phyloP scores from a whole-genome alignment of 2,329 filamentous ascomycete species.

The Ophiosphaerella narmari region DNA sequence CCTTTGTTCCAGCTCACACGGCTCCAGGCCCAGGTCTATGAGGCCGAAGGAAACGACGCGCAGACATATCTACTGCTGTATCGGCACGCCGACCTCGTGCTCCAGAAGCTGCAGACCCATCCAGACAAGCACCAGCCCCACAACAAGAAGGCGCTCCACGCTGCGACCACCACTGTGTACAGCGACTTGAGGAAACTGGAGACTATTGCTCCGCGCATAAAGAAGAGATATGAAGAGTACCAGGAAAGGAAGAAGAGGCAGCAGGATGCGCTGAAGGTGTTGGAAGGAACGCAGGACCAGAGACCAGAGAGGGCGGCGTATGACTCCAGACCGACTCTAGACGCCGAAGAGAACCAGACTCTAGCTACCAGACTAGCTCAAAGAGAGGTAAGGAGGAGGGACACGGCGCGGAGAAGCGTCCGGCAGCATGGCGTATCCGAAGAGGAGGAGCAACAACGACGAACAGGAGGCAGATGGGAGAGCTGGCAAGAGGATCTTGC shows the following conservation, averaged over 20 bases:
- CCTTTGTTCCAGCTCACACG: slow-evolving; percentile 18
- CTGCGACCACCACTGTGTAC: slow-evolving; percentile 66
- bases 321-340: slow-evolving; percentile 33
- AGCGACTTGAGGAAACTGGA: slow-evolving; percentile 74
- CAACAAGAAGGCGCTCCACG: slow-evolving; percentile 57
- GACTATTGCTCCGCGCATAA: slow-evolving; percentile 76
- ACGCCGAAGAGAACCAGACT: slow-evolving; percentile 38
- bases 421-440: slow-evolving; percentile 62
- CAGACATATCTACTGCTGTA: slow-evolving; percentile 92
- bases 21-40: slow-evolving; percentile 77
- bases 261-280: slow-evolving; percentile 26
- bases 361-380: slow-evolving; percentile 43
- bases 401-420: slow-evolving; percentile 52
- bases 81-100: slow-evolving; percentile 82
- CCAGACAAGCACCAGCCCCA: slow-evolving; percentile 73
- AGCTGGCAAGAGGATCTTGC: slow-evolving; percentile 54
- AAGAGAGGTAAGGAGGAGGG: slow-evolving; percentile 41
- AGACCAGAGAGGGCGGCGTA: slow-evolving; percentile 26
- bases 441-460: slow-evolving; percentile 62
- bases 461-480: slow-evolving; percentile 59
- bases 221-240: slow-evolving; percentile 65
- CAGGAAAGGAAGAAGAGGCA: slow-evolving; percentile 31
- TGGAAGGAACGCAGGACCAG: slow-evolving; percentile 30
- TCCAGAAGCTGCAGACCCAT: slow-evolving; percentile 75
- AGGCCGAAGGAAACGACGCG: slow-evolving; percentile 82